Percentiles rank a stretch among this genome's conserved stretches.
Conservation (phyloP, 192 early-diverging fungal genomes). For the Endogone sp. region DNA sequence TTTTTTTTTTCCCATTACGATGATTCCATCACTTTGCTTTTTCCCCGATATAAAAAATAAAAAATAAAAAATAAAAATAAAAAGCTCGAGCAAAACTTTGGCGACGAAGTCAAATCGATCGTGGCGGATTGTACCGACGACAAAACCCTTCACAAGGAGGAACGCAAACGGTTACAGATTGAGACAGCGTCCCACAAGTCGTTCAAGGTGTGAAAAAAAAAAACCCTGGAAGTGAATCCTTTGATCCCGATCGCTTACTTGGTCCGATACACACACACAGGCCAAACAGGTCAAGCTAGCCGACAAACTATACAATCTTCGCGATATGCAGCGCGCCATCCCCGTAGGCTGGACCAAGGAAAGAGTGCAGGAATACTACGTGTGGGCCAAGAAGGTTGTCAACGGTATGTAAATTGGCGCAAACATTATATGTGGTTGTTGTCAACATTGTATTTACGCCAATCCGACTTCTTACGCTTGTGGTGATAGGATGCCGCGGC, state of each 20-base stretch:
- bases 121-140: constrained; percentile 62
- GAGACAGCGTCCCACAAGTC: constrained; percentile 48
- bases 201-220: constrained; percentile 16
- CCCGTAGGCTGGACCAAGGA: constrained; percentile 51
- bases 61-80: too few species aligned
- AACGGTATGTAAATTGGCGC: constrained; percentile 32
- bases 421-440: neutral
- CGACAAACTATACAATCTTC: constrained; percentile 62
- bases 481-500: constrained; percentile 32
- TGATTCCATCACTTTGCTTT: neutral
- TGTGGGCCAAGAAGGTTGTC: constrained; percentile 57
- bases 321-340: constrained; percentile 35
- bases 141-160: constrained; percentile 38
- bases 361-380: constrained; percentile 51
- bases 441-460: neutral
- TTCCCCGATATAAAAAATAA: too few species aligned
- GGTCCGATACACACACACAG: constrained; percentile 3
- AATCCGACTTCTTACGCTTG: too few species aligned
- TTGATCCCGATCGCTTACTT: neutral
- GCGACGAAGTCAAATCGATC: constrained; percentile 35
- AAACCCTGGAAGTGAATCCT: neutral
- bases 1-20: neutral
- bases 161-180: constrained; percentile 56
- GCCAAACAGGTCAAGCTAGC: constrained; percentile 66
- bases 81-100: constrained; percentile 44